phyloP scores from a whole-genome alignment of 1,284 basidiomycete species.

The Cryptococcus sp. region DNA sequence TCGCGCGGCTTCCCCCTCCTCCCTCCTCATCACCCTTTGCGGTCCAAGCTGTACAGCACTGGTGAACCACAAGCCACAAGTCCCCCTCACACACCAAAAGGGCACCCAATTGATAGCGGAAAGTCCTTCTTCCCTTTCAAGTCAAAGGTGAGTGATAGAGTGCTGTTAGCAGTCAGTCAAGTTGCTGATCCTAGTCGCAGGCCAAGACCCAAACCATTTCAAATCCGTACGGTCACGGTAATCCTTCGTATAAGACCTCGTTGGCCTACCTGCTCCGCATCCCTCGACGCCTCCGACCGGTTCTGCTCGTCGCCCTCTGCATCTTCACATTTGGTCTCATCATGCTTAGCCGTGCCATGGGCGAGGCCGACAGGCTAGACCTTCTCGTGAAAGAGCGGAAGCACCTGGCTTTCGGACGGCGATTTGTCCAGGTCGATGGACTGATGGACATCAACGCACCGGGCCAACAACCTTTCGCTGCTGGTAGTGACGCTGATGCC shows the following conservation, averaged over 20 bases:
- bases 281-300: constrained; percentile 38
- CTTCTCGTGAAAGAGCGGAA: constrained; percentile 7
- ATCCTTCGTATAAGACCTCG: constrained; percentile 21
- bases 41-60: constrained; percentile 24
- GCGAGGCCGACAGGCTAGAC: constrained; percentile 17
- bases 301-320: constrained; percentile 34
- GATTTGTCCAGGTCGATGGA: constrained; percentile 13
- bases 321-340: constrained; percentile 30
- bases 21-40: constrained; percentile 32
- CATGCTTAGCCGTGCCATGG: constrained; percentile 26
- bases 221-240: constrained; percentile 23
- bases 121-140: constrained; percentile 16
- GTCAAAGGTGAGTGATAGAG: constrained; percentile 16
- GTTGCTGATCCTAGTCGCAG: not conserved
- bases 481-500: not conserved
- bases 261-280: constrained; percentile 36
- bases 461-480: constrained; percentile 14
- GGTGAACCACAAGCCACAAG: constrained; percentile 2
- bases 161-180: not conserved
- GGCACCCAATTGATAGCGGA: constrained; percentile 25
- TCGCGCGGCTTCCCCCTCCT: constrained; percentile 26
- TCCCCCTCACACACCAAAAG: constrained; percentile 35
- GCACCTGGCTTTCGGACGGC: constrained; percentile 12
- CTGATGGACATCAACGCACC: constrained; percentile 17
- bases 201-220: constrained; percentile 21